Conservation (phyloP, 1,284 basidiomycete species). For the Sanghuangporus weigelae region DNA sequence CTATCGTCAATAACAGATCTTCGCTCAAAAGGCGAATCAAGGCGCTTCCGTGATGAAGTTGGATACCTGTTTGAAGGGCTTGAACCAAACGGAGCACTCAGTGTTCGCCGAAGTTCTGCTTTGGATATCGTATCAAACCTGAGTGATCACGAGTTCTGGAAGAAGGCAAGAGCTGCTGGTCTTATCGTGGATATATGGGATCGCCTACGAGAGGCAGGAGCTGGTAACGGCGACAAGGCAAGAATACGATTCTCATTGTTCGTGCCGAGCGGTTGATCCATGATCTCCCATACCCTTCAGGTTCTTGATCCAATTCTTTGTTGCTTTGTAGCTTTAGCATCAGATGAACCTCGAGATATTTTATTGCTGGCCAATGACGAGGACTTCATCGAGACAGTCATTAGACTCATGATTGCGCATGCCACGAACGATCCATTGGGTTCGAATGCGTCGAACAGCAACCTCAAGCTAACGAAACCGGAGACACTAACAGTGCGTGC, state of each 20-base stretch:
- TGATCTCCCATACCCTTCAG: not conserved
- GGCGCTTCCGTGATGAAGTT: slow-evolving; percentile 73
- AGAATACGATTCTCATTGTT: slow-evolving; percentile 4
- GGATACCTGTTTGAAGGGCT: slow-evolving; percentile 79
- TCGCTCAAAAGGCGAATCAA: slow-evolving; percentile 69
- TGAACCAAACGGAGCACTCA: slow-evolving; percentile 42
- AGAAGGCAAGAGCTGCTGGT: slow-evolving; percentile 69
- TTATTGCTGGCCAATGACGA: slow-evolving; percentile 2
- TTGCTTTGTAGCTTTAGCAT: slow-evolving; percentile 4
- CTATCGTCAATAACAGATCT: slow-evolving; percentile 71
- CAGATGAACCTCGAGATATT: slow-evolving; percentile 15
- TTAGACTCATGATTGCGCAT: slow-evolving; percentile 5
- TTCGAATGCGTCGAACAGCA: slow-evolving; percentile 19
- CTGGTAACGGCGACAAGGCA: slow-evolving; percentile 56
- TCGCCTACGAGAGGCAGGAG: slow-evolving; percentile 50
- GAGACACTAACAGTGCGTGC: slow-evolving; percentile 42
- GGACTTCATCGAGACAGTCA: slow-evolving; percentile 13
- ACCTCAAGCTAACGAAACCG: slow-evolving; percentile 39
- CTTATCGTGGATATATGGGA: slow-evolving; percentile 65
- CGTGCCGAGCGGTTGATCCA: not conserved
- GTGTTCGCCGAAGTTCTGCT: slow-evolving; percentile 62
- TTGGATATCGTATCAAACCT: slow-evolving; percentile 69
- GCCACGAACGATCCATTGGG: slow-evolving; percentile 11
- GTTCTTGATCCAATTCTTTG: slow-evolving; percentile 5
- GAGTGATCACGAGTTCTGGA: slow-evolving; percentile 65